These are phyloP conservation scores for Lithospermum erythrorhizon DNA, from an alignment of 257 asterid species.

Conservation along the genomic window DNA sequence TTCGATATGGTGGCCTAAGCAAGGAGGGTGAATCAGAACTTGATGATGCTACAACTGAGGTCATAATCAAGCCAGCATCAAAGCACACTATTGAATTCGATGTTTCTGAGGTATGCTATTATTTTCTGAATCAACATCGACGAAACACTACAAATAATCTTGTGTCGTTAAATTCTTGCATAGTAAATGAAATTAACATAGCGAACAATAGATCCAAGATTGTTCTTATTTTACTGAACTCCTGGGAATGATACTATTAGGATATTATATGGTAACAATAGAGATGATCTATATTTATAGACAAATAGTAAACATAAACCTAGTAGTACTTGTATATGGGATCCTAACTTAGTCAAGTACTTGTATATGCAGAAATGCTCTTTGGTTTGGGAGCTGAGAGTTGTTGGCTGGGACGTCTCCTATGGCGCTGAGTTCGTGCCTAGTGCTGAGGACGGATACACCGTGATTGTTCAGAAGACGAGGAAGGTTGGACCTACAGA, in stretches of 20 bases:
- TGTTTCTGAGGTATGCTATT: conserved; percentile 34
- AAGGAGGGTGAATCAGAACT: conserved; percentile 36
- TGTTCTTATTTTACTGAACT: not conserved
- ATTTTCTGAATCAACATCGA: not conserved
- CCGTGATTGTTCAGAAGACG: conserved; percentile 48
- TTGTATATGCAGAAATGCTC: conserved; percentile 30
- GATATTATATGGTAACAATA: too few relatives aligned
- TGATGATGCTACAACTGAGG: conserved; percentile 41
- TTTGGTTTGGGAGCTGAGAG: conserved; percentile 58
- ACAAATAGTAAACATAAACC: too few relatives aligned
- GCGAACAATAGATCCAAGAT: not conserved
- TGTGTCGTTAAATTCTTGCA: not conserved
- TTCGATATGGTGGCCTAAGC: conserved; percentile 63
- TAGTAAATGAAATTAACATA: too few relatives aligned
- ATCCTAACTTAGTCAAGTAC: not conserved
- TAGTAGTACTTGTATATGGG: too few relatives aligned
- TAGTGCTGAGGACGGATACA: conserved; percentile 51
- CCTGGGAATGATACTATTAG: not conserved
- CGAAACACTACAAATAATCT: not conserved
- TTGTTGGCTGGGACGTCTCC: conserved; percentile 47
- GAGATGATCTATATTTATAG: too few relatives aligned
- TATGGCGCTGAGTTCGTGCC: conserved; percentile 66
- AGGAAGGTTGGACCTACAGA: conserved; percentile 46
- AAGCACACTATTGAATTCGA: conserved; percentile 52
- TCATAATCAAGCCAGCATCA: conserved; percentile 38